A percentile compares a stretch with the other conserved stretches of the same genome.
These are phyloP conservation scores for Fistulifera pelliculosa DNA, from an alignment of 108 stramenopile genomes.

Conservation along the genomic window DNA sequence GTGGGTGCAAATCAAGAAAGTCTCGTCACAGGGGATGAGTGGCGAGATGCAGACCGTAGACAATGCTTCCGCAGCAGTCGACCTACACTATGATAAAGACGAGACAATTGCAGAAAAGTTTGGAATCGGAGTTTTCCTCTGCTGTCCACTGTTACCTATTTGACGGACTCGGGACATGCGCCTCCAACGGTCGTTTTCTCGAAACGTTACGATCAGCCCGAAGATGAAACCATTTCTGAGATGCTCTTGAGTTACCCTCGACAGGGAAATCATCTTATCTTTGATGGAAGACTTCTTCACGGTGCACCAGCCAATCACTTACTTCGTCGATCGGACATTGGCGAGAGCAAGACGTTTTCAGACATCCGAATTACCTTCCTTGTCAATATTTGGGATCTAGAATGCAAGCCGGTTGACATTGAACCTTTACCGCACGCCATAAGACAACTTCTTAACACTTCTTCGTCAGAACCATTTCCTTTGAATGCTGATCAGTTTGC, in stretches of 20 bases:
- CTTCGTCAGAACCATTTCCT: slow-evolving; percentile 1
- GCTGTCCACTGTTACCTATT: slow-evolving; percentile 80
- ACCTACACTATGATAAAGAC: slow-evolving; percentile 89
- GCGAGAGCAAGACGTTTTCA: neutral
- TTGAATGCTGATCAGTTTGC: neutral
- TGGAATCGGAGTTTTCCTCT: slow-evolving; percentile 69
- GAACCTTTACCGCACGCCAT: slow-evolving; percentile 20
- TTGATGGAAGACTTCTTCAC: slow-evolving; percentile 85
- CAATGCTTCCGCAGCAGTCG: slow-evolving; percentile 34
- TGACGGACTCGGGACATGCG: slow-evolving; percentile 28
- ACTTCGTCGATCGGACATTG: slow-evolving; percentile 12
- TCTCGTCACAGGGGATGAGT: neutral
- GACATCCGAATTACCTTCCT: slow-evolving; percentile 73
- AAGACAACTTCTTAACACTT: slow-evolving; percentile 16
- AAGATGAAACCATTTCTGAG: slow-evolving; percentile 36
- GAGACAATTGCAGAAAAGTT: slow-evolving; percentile 76
- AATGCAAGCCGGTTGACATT: slow-evolving; percentile 47
- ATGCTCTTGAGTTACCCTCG: slow-evolving; percentile 62
- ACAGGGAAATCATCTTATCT: slow-evolving; percentile 74
- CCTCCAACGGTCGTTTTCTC: slow-evolving; percentile 62
- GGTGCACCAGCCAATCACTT: slow-evolving; percentile 65
- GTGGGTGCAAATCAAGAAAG: slow-evolving; percentile 79
- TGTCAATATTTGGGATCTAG: slow-evolving; percentile 77
- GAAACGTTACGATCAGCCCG: slow-evolving; percentile 56
- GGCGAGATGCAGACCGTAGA: neutral